Base-by-base conservation (phyloP, 371 early-diverging fungal species). In the Phascolomyces articulosus region DNA sequence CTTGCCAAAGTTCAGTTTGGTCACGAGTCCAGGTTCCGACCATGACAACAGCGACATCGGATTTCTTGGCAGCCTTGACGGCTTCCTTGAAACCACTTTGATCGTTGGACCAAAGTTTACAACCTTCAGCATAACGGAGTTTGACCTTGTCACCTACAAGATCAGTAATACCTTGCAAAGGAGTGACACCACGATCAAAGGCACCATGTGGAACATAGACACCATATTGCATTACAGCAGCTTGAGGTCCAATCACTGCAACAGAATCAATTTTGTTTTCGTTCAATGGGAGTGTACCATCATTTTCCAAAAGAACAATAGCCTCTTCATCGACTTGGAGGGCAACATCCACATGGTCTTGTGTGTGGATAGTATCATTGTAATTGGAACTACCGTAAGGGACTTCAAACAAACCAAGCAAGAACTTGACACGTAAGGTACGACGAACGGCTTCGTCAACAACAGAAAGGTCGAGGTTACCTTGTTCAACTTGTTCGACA, bases 191-290 rank as follows among this genome's bases (percentile, higher is more conserved):
- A 21, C 70, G 70, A 6, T 61, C 63, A 41, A 65, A 70, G 1
- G 18, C 55, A 18, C 70, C 70, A 28, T 62, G 62, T 7, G 58
- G 56, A 13, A 60, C 58, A 40, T 70, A 70, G 24, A 60, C 70
- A 15, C 62, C 61, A 29, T 69, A 69, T 53, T 69, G 70, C 70
- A 70, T 65, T 7, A 70, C 66, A 26, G 26, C 64, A 4, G 85
- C 82, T 60, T 84, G 81, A 40, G 72, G 70, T 7, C 85, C 85
- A 60, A 83, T 74, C 16, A 85, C 66, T 20, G 82, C 82, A 71
- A 85, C 61, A 15, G 67, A 68, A 10, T 58, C 51, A 26, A 58
- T 60, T 2, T 55, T 44, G 13, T 57, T 31, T 23, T 58, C 60
- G 1, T 75, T 44, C 0, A 77, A 69, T 31, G 80, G 74, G 24